These are phyloP conservation scores for Basidiobolus meristosporus DNA, from an alignment of 371 early-diverging fungal genomes.

Conservation along the genomic window DNA sequence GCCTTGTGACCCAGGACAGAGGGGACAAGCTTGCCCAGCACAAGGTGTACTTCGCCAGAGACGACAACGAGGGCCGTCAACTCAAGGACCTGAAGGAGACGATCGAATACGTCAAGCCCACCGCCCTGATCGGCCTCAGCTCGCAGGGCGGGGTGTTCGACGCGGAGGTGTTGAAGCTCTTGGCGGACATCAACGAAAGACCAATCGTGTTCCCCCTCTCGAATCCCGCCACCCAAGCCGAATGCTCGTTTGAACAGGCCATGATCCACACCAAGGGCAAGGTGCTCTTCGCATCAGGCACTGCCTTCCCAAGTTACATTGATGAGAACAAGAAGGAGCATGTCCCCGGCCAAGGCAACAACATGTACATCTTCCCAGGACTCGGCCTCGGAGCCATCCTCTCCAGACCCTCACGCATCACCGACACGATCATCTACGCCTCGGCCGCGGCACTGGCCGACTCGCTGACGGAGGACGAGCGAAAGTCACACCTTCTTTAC, in stretches of 20 bases:
- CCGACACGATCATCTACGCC: no score
- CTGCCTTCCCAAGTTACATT: constrained; percentile 74
- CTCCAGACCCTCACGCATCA: no score
- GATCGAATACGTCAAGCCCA: constrained; percentile 54
- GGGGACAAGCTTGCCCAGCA: constrained; percentile 68
- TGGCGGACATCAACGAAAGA: constrained; percentile 52
- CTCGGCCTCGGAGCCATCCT: no score
- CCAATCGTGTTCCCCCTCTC: constrained; percentile 89
- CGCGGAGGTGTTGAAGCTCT: constrained; percentile 13
- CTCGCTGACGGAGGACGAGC: constrained; percentile 47
- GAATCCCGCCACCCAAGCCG: constrained; percentile 69
- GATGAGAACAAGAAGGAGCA: constrained; percentile 23
- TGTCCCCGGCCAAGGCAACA: constrained; percentile 79
- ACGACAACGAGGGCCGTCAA: constrained; percentile 53
- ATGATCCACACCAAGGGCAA: constrained; percentile 57
- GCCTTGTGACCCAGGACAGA: constrained; percentile 59
- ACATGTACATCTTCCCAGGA: constrained; percentile 85
- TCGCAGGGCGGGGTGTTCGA: constrained; percentile 55
- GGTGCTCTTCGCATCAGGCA: constrained; percentile 83
- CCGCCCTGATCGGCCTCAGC: constrained; percentile 68
- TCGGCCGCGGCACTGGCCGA: constrained; percentile 64
- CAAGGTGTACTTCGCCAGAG: constrained; percentile 60
- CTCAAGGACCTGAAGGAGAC: constrained; percentile 43
- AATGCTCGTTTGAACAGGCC: constrained; percentile 71
- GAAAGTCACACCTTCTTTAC: constrained; percentile 40